Percentiles rank a stretch among this genome's conserved stretches.
Evolutionary conservation across 2,329 filamentous ascomycete species (phyloP).

Genomic region (Alternaria solani): DNA sequence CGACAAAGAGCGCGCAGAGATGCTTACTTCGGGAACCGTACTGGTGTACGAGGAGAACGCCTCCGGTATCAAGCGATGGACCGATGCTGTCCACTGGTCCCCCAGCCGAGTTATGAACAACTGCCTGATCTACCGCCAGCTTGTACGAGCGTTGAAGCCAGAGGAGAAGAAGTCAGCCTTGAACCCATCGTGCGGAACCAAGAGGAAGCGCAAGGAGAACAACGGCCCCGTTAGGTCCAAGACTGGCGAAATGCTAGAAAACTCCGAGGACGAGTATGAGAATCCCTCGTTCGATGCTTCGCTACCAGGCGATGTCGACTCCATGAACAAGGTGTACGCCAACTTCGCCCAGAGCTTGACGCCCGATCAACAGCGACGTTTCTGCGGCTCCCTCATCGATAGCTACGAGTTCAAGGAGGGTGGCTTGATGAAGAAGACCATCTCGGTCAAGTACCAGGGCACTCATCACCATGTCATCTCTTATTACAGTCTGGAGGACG

Average conservation of each 20-base stretch:
- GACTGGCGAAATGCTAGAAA: slow-evolving; percentile 39
- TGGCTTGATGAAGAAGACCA: slow-evolving; percentile 91
- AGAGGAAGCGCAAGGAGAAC: slow-evolving; percentile 49
- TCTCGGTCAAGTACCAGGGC: slow-evolving; percentile 78
- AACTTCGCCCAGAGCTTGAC: slow-evolving; percentile 52
- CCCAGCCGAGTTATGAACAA: slow-evolving; percentile 86
- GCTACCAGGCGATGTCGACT: slow-evolving; percentile 32
- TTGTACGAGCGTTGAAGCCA: slow-evolving; percentile 55
- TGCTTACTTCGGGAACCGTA: slow-evolving; percentile 84
- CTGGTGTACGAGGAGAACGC: slow-evolving; percentile 93
- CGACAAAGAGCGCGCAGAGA: slow-evolving; percentile 77
- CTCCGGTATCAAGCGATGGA: slow-evolving; percentile 94
- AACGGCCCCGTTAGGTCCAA: slow-evolving; percentile 37
- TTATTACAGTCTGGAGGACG: slow-evolving; percentile 85
- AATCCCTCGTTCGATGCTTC: slow-evolving; percentile 33
- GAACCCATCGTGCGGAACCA: slow-evolving; percentile 47
- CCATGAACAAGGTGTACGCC: slow-evolving; percentile 45
- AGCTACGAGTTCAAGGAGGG: slow-evolving; percentile 85
- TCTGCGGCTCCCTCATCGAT: slow-evolving; percentile 87
- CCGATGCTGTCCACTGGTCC: slow-evolving; percentile 89
- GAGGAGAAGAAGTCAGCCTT: slow-evolving; percentile 49
- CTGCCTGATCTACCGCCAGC: slow-evolving; percentile 84
- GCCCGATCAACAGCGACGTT: slow-evolving; percentile 62
- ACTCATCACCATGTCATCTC: slow-evolving; percentile 86
- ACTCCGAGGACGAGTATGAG: slow-evolving; percentile 48